These are phyloP conservation scores for Amoeboaphelidium protococcarum DNA, from an alignment of 371 early-diverging fungal species.

Conservation along the genomic window DNA sequence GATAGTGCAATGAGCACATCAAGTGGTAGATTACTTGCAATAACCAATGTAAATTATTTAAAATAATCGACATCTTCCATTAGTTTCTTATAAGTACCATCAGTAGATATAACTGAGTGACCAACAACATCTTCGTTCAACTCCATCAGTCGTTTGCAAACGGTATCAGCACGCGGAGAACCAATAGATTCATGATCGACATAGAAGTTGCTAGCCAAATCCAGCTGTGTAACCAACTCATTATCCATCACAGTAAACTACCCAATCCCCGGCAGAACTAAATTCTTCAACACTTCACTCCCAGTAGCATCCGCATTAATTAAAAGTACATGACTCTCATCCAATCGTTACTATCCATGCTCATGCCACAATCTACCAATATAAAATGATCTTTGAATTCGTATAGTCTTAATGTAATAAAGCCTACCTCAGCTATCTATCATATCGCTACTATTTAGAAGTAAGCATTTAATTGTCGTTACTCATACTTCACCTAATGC, in stretches of 20 bases:
- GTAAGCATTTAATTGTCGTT: no score
- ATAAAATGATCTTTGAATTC: constrained; percentile 23
- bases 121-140: constrained; percentile 67
- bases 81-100: constrained; percentile 21
- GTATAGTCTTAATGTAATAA: background rate
- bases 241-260: constrained; percentile 54
- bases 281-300: constrained; percentile 71
- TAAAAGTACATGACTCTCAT: constrained; percentile 48
- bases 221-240: constrained; percentile 25
- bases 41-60: constrained; percentile 33
- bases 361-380: constrained; percentile 76
- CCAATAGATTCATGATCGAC: constrained; percentile 33
- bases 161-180: constrained; percentile 27
- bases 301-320: constrained; percentile 51
- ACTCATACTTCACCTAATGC: no score
- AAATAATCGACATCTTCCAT: constrained; percentile 26
- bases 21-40: constrained; percentile 34
- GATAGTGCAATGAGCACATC: constrained; percentile 23
- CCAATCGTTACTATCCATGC: constrained; percentile 65
- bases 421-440: constrained; percentile 54
- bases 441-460: constrained; percentile 54
- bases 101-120: constrained; percentile 8
- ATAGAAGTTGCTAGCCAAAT: constrained; percentile 70
- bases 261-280: constrained; percentile 78
- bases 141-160: constrained; percentile 37